Percentiles rank a stretch among this genome's conserved stretches.
Conservation (phyloP, 805 yeast genomes). For the Schwanniomyces polymorphus region DNA sequence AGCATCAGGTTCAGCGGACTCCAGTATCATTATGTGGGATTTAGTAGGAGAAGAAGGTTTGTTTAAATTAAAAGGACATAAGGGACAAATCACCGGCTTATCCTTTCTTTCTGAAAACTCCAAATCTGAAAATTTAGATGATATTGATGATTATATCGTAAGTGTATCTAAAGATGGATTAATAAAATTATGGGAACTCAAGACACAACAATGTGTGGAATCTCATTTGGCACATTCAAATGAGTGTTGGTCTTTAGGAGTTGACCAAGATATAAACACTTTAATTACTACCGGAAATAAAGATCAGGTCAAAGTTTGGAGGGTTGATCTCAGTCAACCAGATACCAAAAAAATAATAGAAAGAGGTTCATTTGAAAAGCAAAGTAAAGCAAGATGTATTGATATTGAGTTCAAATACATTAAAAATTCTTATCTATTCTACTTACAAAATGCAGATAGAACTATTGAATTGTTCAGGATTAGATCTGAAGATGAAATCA, state of each 20-base stretch:
- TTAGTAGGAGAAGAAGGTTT: conserved; percentile 89
- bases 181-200: conserved; percentile 90
- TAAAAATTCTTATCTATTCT: conserved; percentile 48
- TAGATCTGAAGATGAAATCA: conserved; percentile 73
- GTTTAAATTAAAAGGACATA: conserved; percentile 83
- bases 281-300: conserved; percentile 76
- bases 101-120: conserved; percentile 41
- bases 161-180: conserved; percentile 88
- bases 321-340: conserved; percentile 52
- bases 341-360: conserved; percentile 52
- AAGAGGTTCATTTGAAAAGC: conserved; percentile 70
- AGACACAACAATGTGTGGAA: conserved; percentile 85
- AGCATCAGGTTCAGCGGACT: conserved; percentile 83
- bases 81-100: conserved; percentile 82
- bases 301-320: conserved; percentile 84
- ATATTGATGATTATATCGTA: conserved; percentile 69
- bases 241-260: conserved; percentile 86
- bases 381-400: conserved; percentile 70
- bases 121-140: conserved; percentile 36
- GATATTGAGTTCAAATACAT: conserved; percentile 50
- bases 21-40: conserved; percentile 90
- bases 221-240: conserved; percentile 92
- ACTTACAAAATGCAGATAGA: conserved; percentile 76
- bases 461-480: conserved; percentile 78
- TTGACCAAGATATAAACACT: conserved; percentile 40